A percentile compares a stretch with the other conserved stretches of the same genome.
phyloP scores from a whole-genome alignment of 257 asterid genomes.

The Petunia axillaris region DNA sequence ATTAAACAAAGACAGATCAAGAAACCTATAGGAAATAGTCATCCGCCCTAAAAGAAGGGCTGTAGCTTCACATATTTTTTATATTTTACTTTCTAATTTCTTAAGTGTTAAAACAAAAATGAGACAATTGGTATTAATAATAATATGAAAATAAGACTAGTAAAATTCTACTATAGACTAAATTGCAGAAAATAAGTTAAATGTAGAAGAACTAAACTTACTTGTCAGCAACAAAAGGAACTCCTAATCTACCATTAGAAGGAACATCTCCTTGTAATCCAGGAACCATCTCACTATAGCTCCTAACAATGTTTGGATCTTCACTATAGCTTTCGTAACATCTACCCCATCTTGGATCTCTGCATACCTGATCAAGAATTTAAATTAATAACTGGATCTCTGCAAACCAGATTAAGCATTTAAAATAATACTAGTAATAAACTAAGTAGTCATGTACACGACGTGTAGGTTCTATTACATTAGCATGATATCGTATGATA shows the following conservation, averaged over 20 bases:
- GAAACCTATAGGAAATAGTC: neutral
- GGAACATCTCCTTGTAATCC: slow-evolving; percentile 31
- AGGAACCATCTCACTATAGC: slow-evolving; percentile 28
- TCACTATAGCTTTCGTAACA: slow-evolving; percentile 31
- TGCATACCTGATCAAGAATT: slow-evolving; percentile 20
- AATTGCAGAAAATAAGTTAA: neutral
- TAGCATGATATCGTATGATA: neutral
- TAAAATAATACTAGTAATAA: no score
- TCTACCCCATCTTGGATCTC: slow-evolving; percentile 35
- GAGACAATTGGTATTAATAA: no score
- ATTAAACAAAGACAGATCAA: neutral
- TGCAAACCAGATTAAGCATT: no score
- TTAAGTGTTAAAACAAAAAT: no score
- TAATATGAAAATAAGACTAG: no score
- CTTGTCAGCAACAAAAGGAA: slow-evolving; percentile 30
- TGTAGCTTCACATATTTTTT: no score
- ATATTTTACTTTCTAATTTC: no score
- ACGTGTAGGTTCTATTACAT: no score
- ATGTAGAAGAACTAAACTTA: neutral
- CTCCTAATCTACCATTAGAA: slow-evolving; percentile 23
- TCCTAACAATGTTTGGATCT: slow-evolving; percentile 28
- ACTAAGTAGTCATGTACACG: no score
- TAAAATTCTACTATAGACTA: neutral
- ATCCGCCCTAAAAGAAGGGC: no score
- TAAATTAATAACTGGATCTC: neutral